Evolutionary conservation across 805 yeast species (phyloP), one percentile per base, ranked within the genome.

Genomic region (Yarrowia sp.): DNA sequence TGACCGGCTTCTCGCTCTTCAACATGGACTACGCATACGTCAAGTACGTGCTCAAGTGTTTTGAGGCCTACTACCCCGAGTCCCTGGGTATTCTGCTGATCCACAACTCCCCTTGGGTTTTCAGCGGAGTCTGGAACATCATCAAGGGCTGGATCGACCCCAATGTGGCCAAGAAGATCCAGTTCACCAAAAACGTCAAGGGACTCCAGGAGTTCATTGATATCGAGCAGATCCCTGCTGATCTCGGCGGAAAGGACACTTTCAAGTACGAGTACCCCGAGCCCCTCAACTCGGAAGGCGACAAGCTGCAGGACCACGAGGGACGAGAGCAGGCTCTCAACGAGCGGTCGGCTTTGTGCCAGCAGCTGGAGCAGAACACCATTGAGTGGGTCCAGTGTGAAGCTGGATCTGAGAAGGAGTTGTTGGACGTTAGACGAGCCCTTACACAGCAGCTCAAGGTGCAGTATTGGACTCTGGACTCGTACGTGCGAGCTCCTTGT

Each of bases 41-140:
- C 64, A 89, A 89, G 73, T 89, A 86, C 72, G 81, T 90, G 75
- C 86, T 89, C 66, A 83, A 84, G 60, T 85, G 87, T 47, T 89
- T 89, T 73, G 96, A 89, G 77, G 92, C 95, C 0, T 92, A 89
- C 71, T 89, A 89, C 71, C 96, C 96, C 0, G 96, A 90, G 74
- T 85, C 88, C 35, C 77, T 90, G 69, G 92, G 92, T 39, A 81
- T 81, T 45, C 77, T 90, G 61, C 80, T 88, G 68, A 86, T 89
- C 65, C 92, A 87, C 74, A 87, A 87, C 69, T 93, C 96, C 0
- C 96, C 96, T 36, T 89, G 96, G 96, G 83, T 89, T 60, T 89
- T 89, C 75, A 83, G 87, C 63, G 90, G 93, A 17, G 88, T 89
- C 65, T 89, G 96, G 96, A 87, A 85, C 69, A 83, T 90, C 67